A percentile compares a stretch with the other conserved stretches of the same genome.
Conservation (phyloP, 306 rosid species). For the Lathyrus oleraceus region DNA sequence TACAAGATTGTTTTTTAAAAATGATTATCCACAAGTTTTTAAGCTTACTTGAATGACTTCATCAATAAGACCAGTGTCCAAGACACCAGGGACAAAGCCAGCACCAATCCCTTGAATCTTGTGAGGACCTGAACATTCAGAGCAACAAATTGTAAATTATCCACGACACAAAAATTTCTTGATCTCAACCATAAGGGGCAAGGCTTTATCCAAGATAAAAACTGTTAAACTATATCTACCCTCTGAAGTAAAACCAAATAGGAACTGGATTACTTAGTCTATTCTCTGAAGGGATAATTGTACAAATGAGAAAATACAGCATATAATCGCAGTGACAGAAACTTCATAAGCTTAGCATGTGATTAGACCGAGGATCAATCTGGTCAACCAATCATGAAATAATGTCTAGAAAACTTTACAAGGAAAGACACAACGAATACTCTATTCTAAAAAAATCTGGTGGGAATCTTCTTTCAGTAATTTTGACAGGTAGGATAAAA, state of each 20-base stretch:
- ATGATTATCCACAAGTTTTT: background rate
- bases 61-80: slow-evolving; percentile 65
- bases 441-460: background rate
- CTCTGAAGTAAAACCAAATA: slow-evolving; percentile 1
- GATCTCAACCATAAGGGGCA: background rate
- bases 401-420: slow-evolving; percentile 14
- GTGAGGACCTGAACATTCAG: slow-evolving; percentile 69
- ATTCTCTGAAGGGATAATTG: background rate
- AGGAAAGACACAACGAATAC: background rate
- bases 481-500: background rate
- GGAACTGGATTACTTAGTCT: background rate
- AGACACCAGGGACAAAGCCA: slow-evolving; percentile 80
- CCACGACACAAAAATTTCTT: slow-evolving; percentile 4
- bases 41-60: slow-evolving; percentile 71
- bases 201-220: slow-evolving; percentile 13
- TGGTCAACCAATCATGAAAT: slow-evolving; percentile 25
- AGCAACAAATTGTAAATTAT: slow-evolving; percentile 26
- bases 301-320: slow-evolving; percentile 5
- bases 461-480: slow-evolving; percentile 7
- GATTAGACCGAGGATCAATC: slow-evolving; percentile 19
- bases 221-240: background rate
- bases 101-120: slow-evolving; percentile 95
- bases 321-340: slow-evolving; percentile 9
- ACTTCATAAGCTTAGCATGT: background rate
- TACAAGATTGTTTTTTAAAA: background rate